Evolutionary conservation across 108 stramenopile genomes (phyloP), one percentile per base, ranked within the genome.

Genomic region (Cyclotella baltica): DNA sequence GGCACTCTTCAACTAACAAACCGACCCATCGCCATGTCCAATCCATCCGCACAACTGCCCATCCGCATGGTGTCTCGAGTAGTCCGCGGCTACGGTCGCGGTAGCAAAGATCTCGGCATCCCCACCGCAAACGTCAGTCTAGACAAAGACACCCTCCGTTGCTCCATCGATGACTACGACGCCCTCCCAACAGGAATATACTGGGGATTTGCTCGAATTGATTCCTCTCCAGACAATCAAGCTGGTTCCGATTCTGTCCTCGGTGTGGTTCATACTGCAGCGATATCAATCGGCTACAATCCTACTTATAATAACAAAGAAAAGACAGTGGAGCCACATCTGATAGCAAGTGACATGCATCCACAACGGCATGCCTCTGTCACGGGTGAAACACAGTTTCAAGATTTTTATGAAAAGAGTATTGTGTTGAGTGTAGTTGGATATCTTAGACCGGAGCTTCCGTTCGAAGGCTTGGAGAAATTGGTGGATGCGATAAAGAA

Each of bases 241-340:
- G 50, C 43, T 55, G 48, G 55, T 20, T 43, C 58, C 30, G 6
- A 56, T 4, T 50, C 69, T 19, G 57, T 67, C 53, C 67, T 77
- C 8, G 75, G 80, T 16, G 70, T 47, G 38, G 86, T 86, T 10
- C 78, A 84, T 50, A 86, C 64, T 0, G 78, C 92, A 13, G 89
- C 90, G 20, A 79, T 91, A 31, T 87, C 87, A n/a, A 92, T 94
- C 29, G 96, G 96, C 8, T 96, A 91, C 81, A 97, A 97, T 75
- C 96, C 96, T n/a, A 90, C 88, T 4, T 97, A 92, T 62, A 81
- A 75, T 4, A 97, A 97, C 57, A 70, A 88, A 46, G 72, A 72
- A 62, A 90, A 91, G 72, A 96, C 95, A 0, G 78, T 93, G 11
- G 96, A 95, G 70, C 93, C 94, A 18, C 94, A 94, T 75, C 69